A percentile compares a stretch with the other conserved stretches of the same genome.
phyloP scores from a whole-genome alignment of 805 yeast species.

The Candida boidinii region DNA sequence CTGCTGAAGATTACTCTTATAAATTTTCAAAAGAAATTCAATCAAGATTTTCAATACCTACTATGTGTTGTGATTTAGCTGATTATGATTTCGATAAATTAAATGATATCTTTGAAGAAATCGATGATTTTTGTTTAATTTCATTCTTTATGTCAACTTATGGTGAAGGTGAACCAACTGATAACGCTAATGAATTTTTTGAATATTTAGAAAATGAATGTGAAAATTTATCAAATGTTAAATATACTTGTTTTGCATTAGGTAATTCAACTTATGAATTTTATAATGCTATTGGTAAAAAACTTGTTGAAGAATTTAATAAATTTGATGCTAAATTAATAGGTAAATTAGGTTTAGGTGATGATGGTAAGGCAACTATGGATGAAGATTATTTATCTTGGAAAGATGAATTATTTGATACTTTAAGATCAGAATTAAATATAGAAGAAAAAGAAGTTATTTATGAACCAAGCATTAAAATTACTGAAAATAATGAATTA shows the following conservation, averaged over 20 bases:
- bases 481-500: too few relatives aligned
- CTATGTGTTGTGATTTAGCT: slow-evolving; percentile 82
- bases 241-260: slow-evolving; percentile 76
- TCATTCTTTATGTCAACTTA: slow-evolving; percentile 81
- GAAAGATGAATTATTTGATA: slow-evolving; percentile 73
- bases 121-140: slow-evolving; percentile 43
- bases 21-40: slow-evolving; percentile 85
- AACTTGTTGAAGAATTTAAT: too few relatives aligned
- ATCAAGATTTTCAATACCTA: slow-evolving; percentile 69
- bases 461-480: slow-evolving; percentile 63
- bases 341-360: slow-evolving; percentile 85
- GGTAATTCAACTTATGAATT: slow-evolving; percentile 95
- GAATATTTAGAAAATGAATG: slow-evolving; percentile 57
- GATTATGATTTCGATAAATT: slow-evolving; percentile 80
- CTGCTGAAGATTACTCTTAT: slow-evolving; percentile 94
- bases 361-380: slow-evolving; percentile 89
- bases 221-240: slow-evolving; percentile 45
- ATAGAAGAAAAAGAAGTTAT: slow-evolving; percentile 73
- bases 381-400: slow-evolving; percentile 92
- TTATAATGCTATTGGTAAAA: slow-evolving; percentile 75
- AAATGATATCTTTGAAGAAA: slow-evolving; percentile 49
- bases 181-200: slow-evolving; percentile 77
- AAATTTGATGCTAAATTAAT: slow-evolving; percentile 71
- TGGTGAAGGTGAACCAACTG: slow-evolving; percentile 99
- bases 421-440: slow-evolving; percentile 52